Base-by-base conservation (phyloP, 2,329 filamentous ascomycete species). In the Colletotrichum abscissum region DNA sequence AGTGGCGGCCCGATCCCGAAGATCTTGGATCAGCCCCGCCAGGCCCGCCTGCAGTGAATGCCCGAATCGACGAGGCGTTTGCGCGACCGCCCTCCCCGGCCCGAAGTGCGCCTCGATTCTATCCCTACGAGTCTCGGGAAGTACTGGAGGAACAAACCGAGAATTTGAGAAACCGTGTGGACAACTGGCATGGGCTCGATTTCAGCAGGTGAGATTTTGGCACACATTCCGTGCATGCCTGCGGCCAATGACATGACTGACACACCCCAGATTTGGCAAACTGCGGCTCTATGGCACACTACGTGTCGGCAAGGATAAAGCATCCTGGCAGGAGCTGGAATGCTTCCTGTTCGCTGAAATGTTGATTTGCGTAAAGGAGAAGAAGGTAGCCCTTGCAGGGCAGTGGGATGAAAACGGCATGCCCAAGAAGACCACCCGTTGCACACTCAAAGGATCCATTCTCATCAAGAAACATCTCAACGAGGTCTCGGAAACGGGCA, bases 341-440 rank as follows among this genome's bases (percentile, higher is more conserved):
- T 99, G 97, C 82, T 99, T 95, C 81, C 89, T 99, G 35, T 99
- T 99, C 80, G 94, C 93, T 5, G 97, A 99, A 85, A 99, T 99
- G 97, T 93, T 99, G 78, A 99, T 99, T 76, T 99, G 97, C 80
- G 95, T 99, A 74, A 99, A 98, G 84, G 97, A 98, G 84, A 98
- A 98, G 89, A 98, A 95, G 85, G 83, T 88, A 9, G 81, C 86
- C 77, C 87, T 73, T 7, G 79, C 88, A 52, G 88, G 90, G 64
- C 90, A 94, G 76, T 95, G 94, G 89, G 92, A 91, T 63, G 90
- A 90, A 66, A 85, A 85, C 22, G 85, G 86, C 5, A 80, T 86
- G 1, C 88, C 88, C 26, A 88, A 89, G 69, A 95, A 93, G 81
- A 86, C 89, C 11, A 91, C 91, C 3, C 91, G 94, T 75, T 98